A percentile compares a stretch with the other conserved stretches of the same genome.
These are phyloP conservation scores for Gymnopilus junonius DNA, from an alignment of 768 basidiomycete genomes.

Conservation along the genomic window DNA sequence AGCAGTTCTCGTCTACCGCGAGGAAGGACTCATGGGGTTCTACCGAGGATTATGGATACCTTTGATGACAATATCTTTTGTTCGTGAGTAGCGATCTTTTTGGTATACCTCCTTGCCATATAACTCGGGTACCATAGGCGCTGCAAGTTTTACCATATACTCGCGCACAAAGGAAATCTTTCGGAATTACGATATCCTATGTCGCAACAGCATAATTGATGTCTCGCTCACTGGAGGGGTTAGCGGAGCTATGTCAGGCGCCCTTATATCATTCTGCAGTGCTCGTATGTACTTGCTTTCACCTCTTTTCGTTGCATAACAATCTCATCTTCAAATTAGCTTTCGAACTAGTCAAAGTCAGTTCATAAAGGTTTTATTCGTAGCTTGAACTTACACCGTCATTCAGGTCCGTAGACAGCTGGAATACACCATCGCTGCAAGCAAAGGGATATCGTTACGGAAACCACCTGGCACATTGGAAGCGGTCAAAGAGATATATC, in stretches of 20 bases:
- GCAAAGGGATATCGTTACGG: slow-evolving; percentile 67
- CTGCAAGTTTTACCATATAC: slow-evolving; percentile 92
- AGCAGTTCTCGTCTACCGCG: slow-evolving; percentile 74
- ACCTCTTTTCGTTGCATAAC: not conserved
- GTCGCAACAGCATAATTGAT: slow-evolving; percentile 62
- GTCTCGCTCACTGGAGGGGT: slow-evolving; percentile 80
- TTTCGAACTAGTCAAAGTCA: slow-evolving; percentile 95
- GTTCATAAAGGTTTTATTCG: slow-evolving; percentile 5
- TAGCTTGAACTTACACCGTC: not conserved
- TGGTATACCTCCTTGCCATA: not conserved
- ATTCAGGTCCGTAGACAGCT: slow-evolving; percentile 84
- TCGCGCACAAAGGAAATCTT: slow-evolving; percentile 81
- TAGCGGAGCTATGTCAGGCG: slow-evolving; percentile 87
- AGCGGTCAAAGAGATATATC: slow-evolving; percentile 82
- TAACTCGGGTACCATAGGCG: slow-evolving; percentile 51
- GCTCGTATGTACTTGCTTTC: slow-evolving; percentile 65
- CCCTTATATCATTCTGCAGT: slow-evolving; percentile 87
- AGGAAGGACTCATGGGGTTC: slow-evolving; percentile 89
- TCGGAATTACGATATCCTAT: slow-evolving; percentile 59
- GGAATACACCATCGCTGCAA: slow-evolving; percentile 89
- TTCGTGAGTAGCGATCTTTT: slow-evolving; percentile 65
- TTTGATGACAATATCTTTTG: slow-evolving; percentile 93
- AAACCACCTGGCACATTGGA: slow-evolving; percentile 70
- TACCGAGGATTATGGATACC: slow-evolving; percentile 93
- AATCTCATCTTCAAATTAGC: slow-evolving; percentile 42